Conservation (phyloP, 1,139 yeast species). For the Geotrichum carabidarum region DNA sequence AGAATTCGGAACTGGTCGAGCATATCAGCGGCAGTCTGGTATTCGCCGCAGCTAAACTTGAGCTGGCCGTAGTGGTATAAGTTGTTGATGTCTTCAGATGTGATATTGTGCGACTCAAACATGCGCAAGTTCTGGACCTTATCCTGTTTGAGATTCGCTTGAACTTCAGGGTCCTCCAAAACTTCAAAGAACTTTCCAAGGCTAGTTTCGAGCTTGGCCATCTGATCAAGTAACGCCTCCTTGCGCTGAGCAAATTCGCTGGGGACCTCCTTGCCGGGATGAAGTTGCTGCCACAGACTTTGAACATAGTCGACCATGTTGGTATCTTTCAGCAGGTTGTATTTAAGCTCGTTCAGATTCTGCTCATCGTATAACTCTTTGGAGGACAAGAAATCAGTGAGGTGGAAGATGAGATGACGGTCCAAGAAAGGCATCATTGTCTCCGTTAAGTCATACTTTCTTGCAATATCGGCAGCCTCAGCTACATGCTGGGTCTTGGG, state of each 20-base stretch:
- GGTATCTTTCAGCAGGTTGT: slow-evolving; percentile 50
- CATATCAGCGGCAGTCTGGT: slow-evolving; percentile 52
- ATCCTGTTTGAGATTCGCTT: slow-evolving; percentile 47
- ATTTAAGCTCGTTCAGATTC: slow-evolving; percentile 45
- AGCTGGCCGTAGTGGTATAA: slow-evolving; percentile 54
- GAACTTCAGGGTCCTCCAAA: slow-evolving; percentile 47
- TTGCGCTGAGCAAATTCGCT: slow-evolving; percentile 41
- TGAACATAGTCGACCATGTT: slow-evolving; percentile 50
- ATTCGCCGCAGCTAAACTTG: slow-evolving; percentile 57
- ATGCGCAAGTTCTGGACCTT: slow-evolving; percentile 48
- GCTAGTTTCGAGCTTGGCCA: slow-evolving; percentile 41
- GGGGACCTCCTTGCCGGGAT: slow-evolving; percentile 39
- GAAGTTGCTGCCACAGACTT: slow-evolving; percentile 42
- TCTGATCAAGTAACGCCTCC: slow-evolving; percentile 40
- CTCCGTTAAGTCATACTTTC: slow-evolving; percentile 47
- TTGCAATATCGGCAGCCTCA: slow-evolving; percentile 19
- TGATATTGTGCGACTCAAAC: slow-evolving; percentile 42
- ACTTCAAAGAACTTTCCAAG: slow-evolving; percentile 46
- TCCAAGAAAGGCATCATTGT: slow-evolving; percentile 53
- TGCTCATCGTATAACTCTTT: slow-evolving; percentile 45
- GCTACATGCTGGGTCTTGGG: slow-evolving; percentile 7
- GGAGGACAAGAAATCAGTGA: slow-evolving; percentile 46
- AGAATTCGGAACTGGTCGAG: slow-evolving; percentile 52
- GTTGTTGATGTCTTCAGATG: slow-evolving; percentile 47
- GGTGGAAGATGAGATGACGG: slow-evolving; percentile 52